A percentile compares a stretch with the other conserved stretches of the same genome.
Evolutionary conservation across 2,329 filamentous ascomycete species (phyloP).

Genomic region (Botryotinia convoluta): DNA sequence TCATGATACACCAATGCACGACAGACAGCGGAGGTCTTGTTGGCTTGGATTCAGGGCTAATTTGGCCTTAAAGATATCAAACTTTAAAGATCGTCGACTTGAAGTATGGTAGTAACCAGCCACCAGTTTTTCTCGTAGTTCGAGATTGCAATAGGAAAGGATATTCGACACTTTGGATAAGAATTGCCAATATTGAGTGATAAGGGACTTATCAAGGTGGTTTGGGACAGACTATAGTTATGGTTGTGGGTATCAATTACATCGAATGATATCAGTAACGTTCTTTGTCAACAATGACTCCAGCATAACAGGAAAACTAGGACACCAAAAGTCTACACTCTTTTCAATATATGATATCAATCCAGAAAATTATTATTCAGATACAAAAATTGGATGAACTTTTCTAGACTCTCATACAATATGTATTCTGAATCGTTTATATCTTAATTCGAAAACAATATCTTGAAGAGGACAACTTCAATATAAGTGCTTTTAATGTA

Average conservation of each 20-base stretch:
- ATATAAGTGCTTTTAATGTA: neutral
- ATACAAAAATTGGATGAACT: fast-evolving
- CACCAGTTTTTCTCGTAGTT: neutral
- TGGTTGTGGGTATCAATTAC: neutral
- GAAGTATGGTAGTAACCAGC: neutral
- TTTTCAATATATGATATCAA: neutral
- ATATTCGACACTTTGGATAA: neutral
- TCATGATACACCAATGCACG: neutral
- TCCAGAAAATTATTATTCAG: neutral
- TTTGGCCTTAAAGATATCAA: neutral
- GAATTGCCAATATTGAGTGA: neutral
- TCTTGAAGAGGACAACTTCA: neutral
- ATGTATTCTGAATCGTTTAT: neutral
- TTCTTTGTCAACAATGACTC: neutral
- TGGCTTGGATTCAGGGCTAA: neutral
- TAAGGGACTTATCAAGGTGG: neutral
- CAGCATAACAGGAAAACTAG: neutral
- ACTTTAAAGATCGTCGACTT: neutral
- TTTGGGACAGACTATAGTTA: neutral
- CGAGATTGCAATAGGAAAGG: neutral
- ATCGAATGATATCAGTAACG: neutral
- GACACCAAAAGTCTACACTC: neutral
- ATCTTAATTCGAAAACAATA: neutral
- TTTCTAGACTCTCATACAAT: fast-evolving
- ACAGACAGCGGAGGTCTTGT: neutral